A percentile compares a stretch with the other conserved stretches of the same genome.
phyloP scores from a whole-genome alignment of 768 basidiomycete genomes.

The Tricholoma bakamatsutake region DNA sequence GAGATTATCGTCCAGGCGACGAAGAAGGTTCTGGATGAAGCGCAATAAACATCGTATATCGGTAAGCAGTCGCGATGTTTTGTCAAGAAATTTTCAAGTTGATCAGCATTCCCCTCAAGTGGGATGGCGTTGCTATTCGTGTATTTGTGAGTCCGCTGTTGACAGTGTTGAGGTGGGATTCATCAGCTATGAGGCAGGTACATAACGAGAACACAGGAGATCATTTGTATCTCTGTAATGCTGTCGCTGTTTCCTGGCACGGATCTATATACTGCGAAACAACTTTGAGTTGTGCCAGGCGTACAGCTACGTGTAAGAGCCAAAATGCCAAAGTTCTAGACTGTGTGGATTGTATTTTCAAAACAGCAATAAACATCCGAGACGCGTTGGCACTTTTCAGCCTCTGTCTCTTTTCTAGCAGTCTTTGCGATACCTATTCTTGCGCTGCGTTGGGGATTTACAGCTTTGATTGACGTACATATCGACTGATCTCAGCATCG shows the following conservation, averaged over 20 bases:
- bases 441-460: not conserved
- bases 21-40: conserved; percentile 56
- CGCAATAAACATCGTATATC: conserved; percentile 20
- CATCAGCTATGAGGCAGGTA: no score
- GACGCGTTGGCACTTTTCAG: not conserved
- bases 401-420: not conserved
- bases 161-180: no score
- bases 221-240: no score
- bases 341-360: not conserved
- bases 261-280: no score
- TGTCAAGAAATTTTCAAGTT: not conserved
- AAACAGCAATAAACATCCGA: not conserved
- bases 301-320: no score
- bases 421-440: not conserved
- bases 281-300: no score
- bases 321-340: no score
- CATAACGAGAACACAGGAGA: no score
- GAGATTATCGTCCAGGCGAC: conserved; percentile 87
- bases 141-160: no score
- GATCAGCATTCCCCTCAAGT: no score
- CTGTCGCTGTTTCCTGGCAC: no score
- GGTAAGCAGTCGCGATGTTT: not conserved
- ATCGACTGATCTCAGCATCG: not conserved
- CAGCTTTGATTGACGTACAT: not conserved
- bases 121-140: no score